Percentiles rank a stretch among this genome's conserved stretches.
These are phyloP conservation scores for Rhodamnia rubescens DNA, from an alignment of 345 rosid genomes.

Conservation along the genomic window DNA sequence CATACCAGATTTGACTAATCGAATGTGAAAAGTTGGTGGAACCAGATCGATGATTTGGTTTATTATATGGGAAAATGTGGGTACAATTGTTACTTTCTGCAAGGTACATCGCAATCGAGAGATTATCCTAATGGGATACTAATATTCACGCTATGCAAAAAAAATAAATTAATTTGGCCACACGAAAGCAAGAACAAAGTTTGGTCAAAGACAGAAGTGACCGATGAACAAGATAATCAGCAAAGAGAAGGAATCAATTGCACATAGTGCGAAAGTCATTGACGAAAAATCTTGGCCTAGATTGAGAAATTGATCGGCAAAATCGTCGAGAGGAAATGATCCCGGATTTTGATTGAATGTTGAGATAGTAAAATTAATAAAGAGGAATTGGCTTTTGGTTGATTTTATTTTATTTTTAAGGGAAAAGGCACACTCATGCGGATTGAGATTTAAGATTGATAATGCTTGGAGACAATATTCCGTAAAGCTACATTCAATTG, in stretches of 20 bases:
- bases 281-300: accelerated
- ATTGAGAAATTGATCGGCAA: not conserved
- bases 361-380: not conserved
- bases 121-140: not conserved
- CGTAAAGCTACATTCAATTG: no score
- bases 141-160: not conserved
- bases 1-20: not conserved
- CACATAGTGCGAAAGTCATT: not conserved
- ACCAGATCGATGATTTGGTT: not conserved
- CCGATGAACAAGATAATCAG: no score
- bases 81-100: accelerated
- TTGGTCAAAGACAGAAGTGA: no score
- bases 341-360: not conserved
- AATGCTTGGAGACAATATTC: accelerated
- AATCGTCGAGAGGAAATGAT: not conserved
- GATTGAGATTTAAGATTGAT: not conserved
- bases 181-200: accelerated
- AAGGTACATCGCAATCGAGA: accelerated
- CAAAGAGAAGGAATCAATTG: accelerated
- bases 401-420: not conserved
- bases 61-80: not conserved
- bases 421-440: no score
- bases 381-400: accelerated
- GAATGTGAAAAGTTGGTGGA: not conserved
- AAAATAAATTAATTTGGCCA: accelerated